phyloP scores from a whole-genome alignment of 2,329 filamentous ascomycete genomes.

The Emergomyces orientalis region DNA sequence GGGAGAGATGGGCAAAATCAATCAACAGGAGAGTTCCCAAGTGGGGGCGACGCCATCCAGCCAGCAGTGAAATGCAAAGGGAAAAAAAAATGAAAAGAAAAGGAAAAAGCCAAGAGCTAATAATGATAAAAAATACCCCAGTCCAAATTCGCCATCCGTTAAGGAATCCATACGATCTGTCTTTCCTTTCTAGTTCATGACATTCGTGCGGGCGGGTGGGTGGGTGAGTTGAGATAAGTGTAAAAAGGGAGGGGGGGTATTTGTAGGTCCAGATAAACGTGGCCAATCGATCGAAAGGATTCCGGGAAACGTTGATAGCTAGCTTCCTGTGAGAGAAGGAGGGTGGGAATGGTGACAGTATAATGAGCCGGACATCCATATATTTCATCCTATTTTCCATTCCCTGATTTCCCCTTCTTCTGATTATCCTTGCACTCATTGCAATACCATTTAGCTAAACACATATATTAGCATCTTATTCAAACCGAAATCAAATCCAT shows the following conservation, averaged over 20 bases:
- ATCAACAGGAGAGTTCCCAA: background rate
- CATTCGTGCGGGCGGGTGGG: background rate
- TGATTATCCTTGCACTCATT: conserved; percentile 65
- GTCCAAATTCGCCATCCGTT: background rate
- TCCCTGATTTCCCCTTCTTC: conserved; percentile 26
- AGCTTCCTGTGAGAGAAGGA: background rate
- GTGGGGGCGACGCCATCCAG: no score
- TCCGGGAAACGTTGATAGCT: background rate
- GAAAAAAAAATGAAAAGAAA: background rate
- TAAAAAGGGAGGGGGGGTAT: background rate
- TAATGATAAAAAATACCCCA: background rate
- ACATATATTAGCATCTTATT: background rate
- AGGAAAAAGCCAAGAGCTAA: background rate
- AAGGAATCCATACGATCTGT: background rate
- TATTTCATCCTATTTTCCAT: conserved; percentile 7
- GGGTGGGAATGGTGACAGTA: background rate
- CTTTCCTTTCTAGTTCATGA: background rate
- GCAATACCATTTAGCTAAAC: conserved; percentile 71
- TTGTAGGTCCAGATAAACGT: background rate
- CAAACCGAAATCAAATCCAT: no score
- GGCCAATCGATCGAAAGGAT: background rate
- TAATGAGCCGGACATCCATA: background rate
- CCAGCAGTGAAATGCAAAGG: background rate
- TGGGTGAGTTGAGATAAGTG: background rate
- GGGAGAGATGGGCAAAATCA: background rate